Evolutionary conservation across 1,284 basidiomycete genomes (phyloP).

Genomic region (Ganoderma multipileum): DNA sequence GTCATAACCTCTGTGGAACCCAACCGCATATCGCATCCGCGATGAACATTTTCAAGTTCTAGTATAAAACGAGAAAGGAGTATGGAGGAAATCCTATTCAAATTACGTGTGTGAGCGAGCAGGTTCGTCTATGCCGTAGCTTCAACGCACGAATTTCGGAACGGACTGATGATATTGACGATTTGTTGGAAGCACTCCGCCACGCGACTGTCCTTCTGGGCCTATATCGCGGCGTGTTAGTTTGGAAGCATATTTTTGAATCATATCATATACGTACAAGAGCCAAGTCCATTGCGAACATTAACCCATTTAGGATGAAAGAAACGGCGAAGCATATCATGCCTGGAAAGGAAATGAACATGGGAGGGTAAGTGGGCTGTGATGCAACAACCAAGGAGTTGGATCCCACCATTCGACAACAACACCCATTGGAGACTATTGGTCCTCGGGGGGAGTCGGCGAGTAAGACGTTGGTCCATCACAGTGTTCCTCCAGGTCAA

Average conservation of each 20-base stretch:
- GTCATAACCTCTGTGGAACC: neutral
- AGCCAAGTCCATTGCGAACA: neutral
- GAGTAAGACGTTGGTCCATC: neutral
- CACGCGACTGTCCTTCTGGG: neutral
- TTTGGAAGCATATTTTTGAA: too few species aligned
- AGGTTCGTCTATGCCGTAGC: neutral
- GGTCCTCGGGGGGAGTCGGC: neutral
- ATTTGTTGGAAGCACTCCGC: neutral
- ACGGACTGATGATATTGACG: neutral
- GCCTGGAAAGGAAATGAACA: neutral
- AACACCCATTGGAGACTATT: neutral
- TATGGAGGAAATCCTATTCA: neutral
- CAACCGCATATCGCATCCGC: neutral
- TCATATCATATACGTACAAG: neutral
- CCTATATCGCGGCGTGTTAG: neutral
- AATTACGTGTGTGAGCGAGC: neutral
- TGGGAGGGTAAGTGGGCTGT: neutral
- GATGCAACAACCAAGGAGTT: neutral
- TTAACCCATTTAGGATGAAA: neutral
- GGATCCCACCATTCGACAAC: neutral
- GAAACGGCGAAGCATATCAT: neutral
- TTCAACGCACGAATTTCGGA: neutral
- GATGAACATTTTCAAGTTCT: neutral
- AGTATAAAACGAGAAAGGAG: neutral
- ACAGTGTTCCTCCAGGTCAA: neutral